Percentiles rank a stretch among this genome's conserved stretches.
Conservation (phyloP, 2,329 filamentous ascomycete species). For the Alternaria metachromatica region DNA sequence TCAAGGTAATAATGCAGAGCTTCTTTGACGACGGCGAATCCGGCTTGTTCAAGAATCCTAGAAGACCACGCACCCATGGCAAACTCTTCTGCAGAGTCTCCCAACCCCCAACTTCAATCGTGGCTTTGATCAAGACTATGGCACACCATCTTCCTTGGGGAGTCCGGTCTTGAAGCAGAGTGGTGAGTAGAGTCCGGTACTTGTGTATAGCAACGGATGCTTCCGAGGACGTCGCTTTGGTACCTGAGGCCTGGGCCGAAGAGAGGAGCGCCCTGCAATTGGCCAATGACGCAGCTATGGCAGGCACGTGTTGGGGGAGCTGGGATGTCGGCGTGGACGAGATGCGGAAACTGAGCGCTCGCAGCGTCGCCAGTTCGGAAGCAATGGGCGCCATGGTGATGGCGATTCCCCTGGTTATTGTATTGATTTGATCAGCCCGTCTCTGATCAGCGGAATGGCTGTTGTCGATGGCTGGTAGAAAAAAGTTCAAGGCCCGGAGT, state of each 20-base stretch:
- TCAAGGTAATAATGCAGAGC: constrained; percentile 76
- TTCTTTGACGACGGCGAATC: constrained; percentile 78
- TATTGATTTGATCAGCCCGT: not conserved
- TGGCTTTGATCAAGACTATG: constrained; percentile 78
- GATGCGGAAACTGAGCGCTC: constrained; percentile 69
- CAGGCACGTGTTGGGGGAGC: constrained; percentile 74
- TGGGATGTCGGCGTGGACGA: constrained; percentile 74
- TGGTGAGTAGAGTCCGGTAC: constrained; percentile 77
- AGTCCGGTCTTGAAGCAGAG: constrained; percentile 78
- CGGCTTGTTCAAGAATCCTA: constrained; percentile 79
- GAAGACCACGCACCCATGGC: constrained; percentile 77
- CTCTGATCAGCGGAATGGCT: not conserved
- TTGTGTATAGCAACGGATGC: constrained; percentile 77
- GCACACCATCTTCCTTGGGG: constrained; percentile 78
- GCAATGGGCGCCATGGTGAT: constrained; percentile 34
- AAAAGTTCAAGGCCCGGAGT: constrained; percentile 34
- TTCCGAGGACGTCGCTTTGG: constrained; percentile 70
- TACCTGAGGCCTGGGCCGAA: constrained; percentile 61
- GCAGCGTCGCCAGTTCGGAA: constrained; percentile 39
- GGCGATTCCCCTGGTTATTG: not conserved
- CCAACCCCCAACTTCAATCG: constrained; percentile 83
- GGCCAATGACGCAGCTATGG: constrained; percentile 65
- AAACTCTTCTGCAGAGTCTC: constrained; percentile 76
- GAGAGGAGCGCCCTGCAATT: constrained; percentile 68
- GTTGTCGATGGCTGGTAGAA: constrained; percentile 10